Evolutionary conservation across 2,329 filamentous ascomycete species (phyloP), one percentile per base, ranked within the genome.

Genomic region (Ophiostoma populinum): DNA sequence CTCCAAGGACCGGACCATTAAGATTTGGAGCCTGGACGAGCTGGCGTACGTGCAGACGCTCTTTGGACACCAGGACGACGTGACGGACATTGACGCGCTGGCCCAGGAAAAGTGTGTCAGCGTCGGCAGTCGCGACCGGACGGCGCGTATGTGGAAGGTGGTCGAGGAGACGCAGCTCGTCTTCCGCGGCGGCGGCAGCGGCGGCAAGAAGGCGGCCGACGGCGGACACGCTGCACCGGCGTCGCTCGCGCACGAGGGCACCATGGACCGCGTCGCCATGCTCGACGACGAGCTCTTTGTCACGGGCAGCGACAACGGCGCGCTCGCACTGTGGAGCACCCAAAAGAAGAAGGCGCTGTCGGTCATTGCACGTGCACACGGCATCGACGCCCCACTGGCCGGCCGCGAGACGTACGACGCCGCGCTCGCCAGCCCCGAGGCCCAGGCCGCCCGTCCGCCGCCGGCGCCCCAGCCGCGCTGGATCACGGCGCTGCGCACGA

Each of bases 291-390:
- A 77, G 50, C 78, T 75, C 16, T 98, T 95, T 51, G 75, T 98
- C 41, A 98, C 90, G 0, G 90, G 87, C 16, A 81, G 80, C 39
- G 87, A 98, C 57, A 93, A 90, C 46, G 90, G 90, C 35, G 70
- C 77, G 6, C 63, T 98, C 34, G 77, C 75, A 1, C 67, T 95
- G 10, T 95, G 87, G 87, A 83, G 75, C 41, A 65, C 85, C 16
- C 70, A 86, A 51, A 93, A 92, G 62, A 98, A 98, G 67, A 95
- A 95, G 56, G 79, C 90, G 1, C 63, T 98, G 8, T 80, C 76
- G 55, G 80, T 81, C 3, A 59, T 90, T 29, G 68, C 77, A 2
- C 63, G 81, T 20, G 85, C 87, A 4, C 90, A 98, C 54, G 90
- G 90, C 21, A 60, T 92, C 34, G 85, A 94, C 40, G 70, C 75